These are phyloP conservation scores for Diaporthe sp. DNA, from an alignment of 2,329 filamentous ascomycete species.

Conservation along the genomic window DNA sequence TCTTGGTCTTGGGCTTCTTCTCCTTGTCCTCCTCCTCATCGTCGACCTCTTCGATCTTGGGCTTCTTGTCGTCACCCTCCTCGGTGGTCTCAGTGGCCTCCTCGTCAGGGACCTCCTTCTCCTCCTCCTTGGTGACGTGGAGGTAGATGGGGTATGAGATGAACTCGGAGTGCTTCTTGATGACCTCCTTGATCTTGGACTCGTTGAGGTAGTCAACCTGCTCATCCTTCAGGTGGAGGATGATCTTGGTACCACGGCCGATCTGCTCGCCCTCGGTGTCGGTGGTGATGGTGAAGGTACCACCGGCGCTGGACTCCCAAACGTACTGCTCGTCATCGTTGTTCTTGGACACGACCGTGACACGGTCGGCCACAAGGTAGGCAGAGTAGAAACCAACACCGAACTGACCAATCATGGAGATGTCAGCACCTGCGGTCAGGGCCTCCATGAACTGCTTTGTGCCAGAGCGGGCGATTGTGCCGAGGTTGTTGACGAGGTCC, in stretches of 20 bases:
- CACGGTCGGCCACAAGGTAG: conserved; percentile 98
- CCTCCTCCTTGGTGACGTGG: conserved; percentile 98
- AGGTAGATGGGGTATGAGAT: conserved; percentile 99
- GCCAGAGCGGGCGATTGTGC: conserved; percentile 98
- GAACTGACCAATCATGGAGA: conserved; percentile 99
- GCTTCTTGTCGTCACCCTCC: conserved; percentile 91
- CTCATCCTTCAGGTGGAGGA: conserved; percentile 99
- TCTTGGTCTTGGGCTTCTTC: conserved; percentile 99
- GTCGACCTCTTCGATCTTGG: conserved; percentile 93
- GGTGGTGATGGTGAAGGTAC: conserved; percentile 92
- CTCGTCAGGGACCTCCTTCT: conserved; percentile 98
- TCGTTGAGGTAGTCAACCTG: conserved; percentile 98
- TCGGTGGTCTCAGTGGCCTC: conserved; percentile 72
- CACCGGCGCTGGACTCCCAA: conserved; percentile 98
- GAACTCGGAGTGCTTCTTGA: conserved; percentile 99
- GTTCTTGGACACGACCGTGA: conserved; percentile 97
- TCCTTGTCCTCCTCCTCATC: conserved; percentile 86
- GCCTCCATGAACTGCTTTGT: conserved; percentile 99
- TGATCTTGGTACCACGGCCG: conserved; percentile 96
- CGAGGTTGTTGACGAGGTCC: conserved; percentile 99
- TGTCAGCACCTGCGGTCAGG: conserved; percentile 96
- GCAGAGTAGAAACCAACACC: conserved; percentile 99
- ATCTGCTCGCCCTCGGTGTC: conserved; percentile 93
- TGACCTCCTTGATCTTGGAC: conserved; percentile 99
- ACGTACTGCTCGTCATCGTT: conserved; percentile 99